These are phyloP conservation scores for Fragilaria crotonensis DNA, from an alignment of 108 stramenopile species.

Conservation along the genomic window DNA sequence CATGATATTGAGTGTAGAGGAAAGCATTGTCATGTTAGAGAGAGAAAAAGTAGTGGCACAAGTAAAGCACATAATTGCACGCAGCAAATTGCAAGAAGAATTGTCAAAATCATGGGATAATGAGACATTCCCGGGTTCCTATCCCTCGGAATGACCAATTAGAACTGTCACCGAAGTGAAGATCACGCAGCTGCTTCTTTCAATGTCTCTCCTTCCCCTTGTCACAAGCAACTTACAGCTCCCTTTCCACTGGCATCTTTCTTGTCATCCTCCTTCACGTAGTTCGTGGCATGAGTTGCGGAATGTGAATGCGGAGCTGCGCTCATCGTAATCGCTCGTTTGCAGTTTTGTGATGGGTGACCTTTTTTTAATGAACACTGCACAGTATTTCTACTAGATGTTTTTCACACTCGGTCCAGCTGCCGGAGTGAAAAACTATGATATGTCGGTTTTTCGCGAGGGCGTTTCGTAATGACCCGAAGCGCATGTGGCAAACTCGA, in stretches of 20 bases:
- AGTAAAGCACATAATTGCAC: neutral
- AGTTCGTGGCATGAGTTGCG: conserved; percentile 6
- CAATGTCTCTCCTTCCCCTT: no score
- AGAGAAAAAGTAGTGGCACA: neutral
- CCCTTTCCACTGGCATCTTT: conserved; percentile 2
- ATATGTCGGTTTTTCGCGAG: no score
- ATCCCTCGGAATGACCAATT: no score
- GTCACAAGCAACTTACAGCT: conserved; percentile 11
- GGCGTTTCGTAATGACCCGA: no score
- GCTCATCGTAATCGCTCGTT: conserved; percentile 8
- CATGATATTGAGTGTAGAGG: neutral
- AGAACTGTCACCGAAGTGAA: no score
- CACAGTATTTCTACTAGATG: no score
- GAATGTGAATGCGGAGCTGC: conserved; percentile 12
- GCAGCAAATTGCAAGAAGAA: conserved; percentile 3
- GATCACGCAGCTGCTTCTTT: no score
- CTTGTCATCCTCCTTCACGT: conserved; percentile 2
- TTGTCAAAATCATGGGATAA: neutral
- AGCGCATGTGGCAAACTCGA: no score
- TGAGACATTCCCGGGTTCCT: neutral
- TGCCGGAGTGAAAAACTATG: no score
- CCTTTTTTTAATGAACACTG: no score
- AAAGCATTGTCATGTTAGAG: neutral
- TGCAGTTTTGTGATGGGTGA: neutral
- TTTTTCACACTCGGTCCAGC: no score